A percentile compares a stretch with the other conserved stretches of the same genome.
phyloP scores from a whole-genome alignment of 148 eudicot genomes.

The Tetragonia tetragonoides region DNA sequence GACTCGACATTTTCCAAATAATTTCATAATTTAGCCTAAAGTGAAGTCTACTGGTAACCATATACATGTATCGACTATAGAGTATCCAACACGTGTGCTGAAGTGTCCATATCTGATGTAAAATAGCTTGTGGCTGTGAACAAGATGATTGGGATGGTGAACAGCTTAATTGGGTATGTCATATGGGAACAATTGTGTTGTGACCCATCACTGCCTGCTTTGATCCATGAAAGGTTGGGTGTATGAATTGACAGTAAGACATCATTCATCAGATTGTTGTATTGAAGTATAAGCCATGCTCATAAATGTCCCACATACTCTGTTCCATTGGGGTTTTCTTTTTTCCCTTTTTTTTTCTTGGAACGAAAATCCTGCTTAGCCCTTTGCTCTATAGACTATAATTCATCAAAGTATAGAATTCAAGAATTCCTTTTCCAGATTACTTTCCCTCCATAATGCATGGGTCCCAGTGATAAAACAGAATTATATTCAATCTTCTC shows the following conservation, averaged over 20 bases:
- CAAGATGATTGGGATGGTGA: not conserved
- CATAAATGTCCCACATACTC: not conserved
- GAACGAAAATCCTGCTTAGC: not conserved
- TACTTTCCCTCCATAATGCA: not conserved
- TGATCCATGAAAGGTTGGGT: not conserved
- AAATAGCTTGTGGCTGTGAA: not conserved
- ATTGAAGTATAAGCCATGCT: not conserved
- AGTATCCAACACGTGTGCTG: not conserved
- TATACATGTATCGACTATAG: not conserved
- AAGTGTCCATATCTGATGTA: not conserved
- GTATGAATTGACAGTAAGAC: not conserved
- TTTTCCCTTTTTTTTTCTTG: not conserved
- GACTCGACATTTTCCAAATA: not conserved
- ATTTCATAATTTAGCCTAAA: not conserved
- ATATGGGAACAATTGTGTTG: not conserved
- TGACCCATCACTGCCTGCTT: not conserved
- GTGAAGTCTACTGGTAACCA: not conserved
- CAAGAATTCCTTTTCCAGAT: not conserved
- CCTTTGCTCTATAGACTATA: not conserved
- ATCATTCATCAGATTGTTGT: not conserved
- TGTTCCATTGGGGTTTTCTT: not conserved
- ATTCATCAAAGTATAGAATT: not conserved
- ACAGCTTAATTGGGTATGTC: not conserved
- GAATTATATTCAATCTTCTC: not conserved
- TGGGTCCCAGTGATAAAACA: conserved; percentile 25